Conservation (phyloP, 495 filamentous ascomycete genomes). For the Hypoxylon intermedium region DNA sequence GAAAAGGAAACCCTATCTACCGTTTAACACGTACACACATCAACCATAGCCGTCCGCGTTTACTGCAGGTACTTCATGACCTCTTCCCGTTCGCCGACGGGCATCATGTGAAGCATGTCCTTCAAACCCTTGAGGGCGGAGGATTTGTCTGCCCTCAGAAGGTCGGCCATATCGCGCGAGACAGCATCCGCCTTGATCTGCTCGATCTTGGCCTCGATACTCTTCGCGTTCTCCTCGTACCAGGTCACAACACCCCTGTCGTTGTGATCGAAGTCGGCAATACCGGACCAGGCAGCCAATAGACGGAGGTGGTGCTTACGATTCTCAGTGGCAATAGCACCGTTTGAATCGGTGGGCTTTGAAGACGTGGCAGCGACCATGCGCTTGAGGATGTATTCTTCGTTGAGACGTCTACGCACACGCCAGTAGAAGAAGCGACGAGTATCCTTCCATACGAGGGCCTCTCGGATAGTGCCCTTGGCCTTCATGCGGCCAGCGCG, state of each 20-base stretch:
- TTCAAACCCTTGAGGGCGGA: conserved; percentile 83
- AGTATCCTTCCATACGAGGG: conserved; percentile 85
- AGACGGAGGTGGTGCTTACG: conserved; percentile 70
- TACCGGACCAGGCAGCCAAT: conserved; percentile 78
- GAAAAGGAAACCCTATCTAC: neutral
- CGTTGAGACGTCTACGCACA: conserved; percentile 92
- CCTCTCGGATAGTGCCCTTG: conserved; percentile 87
- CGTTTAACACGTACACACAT: neutral
- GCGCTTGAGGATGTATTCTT: conserved; percentile 92
- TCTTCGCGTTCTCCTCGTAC: conserved; percentile 95
- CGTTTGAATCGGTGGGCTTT: conserved; percentile 49
- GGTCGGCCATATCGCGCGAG: conserved; percentile 75
- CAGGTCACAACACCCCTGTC: conserved; percentile 88
- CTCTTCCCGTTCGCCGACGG: conserved; percentile 85
- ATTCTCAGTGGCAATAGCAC: conserved; percentile 51
- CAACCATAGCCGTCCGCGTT: neutral
- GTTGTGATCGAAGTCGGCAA: conserved; percentile 73
- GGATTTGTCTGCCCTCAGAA: conserved; percentile 69
- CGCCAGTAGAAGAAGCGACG: conserved; percentile 99
- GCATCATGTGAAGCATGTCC: conserved; percentile 82
- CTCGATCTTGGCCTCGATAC: conserved; percentile 79
- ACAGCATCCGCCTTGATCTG: conserved; percentile 76
- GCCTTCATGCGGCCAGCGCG: conserved; percentile 97
- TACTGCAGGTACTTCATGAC: conserved; percentile 73
- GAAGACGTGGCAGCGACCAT: conserved; percentile 63